These are phyloP conservation scores for Trichoderma hamatum DNA, from an alignment of 2,329 filamentous ascomycete genomes.

Conservation along the genomic window DNA sequence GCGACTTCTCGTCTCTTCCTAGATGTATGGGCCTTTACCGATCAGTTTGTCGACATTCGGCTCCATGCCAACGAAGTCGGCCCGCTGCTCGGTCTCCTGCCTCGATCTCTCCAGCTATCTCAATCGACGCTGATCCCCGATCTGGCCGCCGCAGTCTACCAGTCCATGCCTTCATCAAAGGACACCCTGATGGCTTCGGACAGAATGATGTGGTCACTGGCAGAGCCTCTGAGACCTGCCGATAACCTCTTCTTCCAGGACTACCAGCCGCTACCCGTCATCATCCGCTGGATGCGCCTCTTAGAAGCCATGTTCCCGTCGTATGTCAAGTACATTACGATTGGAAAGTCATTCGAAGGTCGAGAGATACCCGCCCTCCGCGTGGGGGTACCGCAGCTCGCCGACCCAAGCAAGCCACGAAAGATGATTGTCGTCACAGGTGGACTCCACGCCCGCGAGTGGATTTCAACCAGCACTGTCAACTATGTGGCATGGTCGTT, in stretches of 20 bases:
- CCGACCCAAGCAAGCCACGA: constrained; percentile 53
- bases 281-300: constrained; percentile 88
- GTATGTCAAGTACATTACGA: constrained; percentile 70
- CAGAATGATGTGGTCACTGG: constrained; percentile 38
- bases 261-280: constrained; percentile 83
- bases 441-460: constrained; percentile 91
- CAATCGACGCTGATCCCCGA: constrained; percentile 80
- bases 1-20: constrained; percentile 76
- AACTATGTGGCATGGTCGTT: constrained; percentile 89
- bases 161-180: constrained; percentile 43
- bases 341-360: constrained; percentile 87
- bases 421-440: constrained; percentile 83
- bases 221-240: constrained; percentile 41
- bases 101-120: constrained; percentile 69
- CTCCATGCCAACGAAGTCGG: constrained; percentile 75
- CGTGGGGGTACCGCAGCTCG: constrained; percentile 61
- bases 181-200: constrained; percentile 31
- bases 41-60: constrained; percentile 82
- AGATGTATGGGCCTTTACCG: constrained; percentile 86
- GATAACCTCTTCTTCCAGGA: constrained; percentile 87
- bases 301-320: constrained; percentile 88
- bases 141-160: constrained; percentile 74
- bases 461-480: constrained; percentile 91
- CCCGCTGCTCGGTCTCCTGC: constrained; percentile 78
- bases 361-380: constrained; percentile 82